Base-by-base conservation (phyloP, 768 basidiomycete genomes). In the Paxillus ammoniavirescens region DNA sequence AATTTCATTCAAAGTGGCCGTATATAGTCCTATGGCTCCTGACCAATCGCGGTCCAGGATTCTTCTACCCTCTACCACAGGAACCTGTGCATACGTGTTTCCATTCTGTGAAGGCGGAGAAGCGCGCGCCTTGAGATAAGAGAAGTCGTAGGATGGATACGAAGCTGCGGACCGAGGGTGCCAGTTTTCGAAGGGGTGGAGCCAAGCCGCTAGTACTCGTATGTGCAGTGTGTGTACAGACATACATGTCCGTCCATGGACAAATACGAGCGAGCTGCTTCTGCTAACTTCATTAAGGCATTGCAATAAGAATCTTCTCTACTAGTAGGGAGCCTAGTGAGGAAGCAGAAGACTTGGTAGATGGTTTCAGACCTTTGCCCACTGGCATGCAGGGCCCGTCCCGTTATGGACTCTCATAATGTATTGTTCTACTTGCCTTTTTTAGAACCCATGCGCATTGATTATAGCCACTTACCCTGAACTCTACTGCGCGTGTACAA, bases 61-160 rank as follows among this genome's bases (percentile, higher is more conserved):
- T 41, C 45, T 44, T 30, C 40, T 61, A 43, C 66, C 66, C 66
- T 68, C 61, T 49, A 66, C 66, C 66, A 47, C 67, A 59, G 53
- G 13, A 66, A 61, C 66, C 66, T 67, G 66, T 67, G 26, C 26
- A 26, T 21, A 21, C 21, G 21, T 26, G 50, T 58, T 66, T 65
- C 61, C 59, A 62, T 60, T 63, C 57, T 14, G 58, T 58, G 48
- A 60, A 52, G 54, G 45, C 43, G 54, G 55, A 56, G 61, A 57
- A 57, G 54, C 37, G 63, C 56, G 50, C 65, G 38, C 55, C 53
- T 46, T 26, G 15, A 52, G 43, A 45, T 46, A 45, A 52, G 33
- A 26, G 40, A 65, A 54, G 42, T 50, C 59, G 42, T 55, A 8
- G 17, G 38, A 38, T 52, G 47, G 42, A 41, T 49, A 47, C 48